These are phyloP conservation scores for Conticribra guillardii DNA, from an alignment of 108 stramenopile species.

Conservation along the genomic window DNA sequence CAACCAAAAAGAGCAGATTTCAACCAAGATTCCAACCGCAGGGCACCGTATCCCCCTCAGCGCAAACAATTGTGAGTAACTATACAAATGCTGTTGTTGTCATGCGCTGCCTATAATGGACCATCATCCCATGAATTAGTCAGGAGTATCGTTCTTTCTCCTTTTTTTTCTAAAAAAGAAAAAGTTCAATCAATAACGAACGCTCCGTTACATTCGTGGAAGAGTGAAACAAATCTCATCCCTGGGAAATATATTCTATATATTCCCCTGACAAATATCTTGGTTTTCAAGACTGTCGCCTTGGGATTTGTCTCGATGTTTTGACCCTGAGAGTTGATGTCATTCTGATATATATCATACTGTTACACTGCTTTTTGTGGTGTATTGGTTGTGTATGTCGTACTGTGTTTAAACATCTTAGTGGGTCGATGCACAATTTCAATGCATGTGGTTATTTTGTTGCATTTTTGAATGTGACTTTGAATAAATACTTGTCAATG, in stretches of 20 bases:
- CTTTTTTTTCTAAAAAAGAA: too few relatives aligned
- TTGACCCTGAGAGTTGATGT: conserved; percentile 56
- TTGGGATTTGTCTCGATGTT: conserved; percentile 31
- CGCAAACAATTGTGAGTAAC: too few relatives aligned
- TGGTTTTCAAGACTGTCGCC: not conserved
- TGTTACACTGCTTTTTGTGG: conserved; percentile 1
- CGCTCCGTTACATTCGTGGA: conserved; percentile 51
- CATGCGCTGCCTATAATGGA: too few relatives aligned
- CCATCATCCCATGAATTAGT: conserved; percentile 52
- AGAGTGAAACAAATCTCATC: conserved; percentile 34
- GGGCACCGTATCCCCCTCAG: too few relatives aligned
- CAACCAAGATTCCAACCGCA: too few relatives aligned
- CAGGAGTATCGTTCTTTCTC: conserved; percentile 37
- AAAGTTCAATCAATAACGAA: conserved; percentile 34
- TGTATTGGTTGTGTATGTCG: too few relatives aligned
- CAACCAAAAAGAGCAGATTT: too few relatives aligned
- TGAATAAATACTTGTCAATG: not conserved
- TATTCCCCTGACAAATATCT: not conserved
- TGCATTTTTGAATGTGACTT: not conserved
- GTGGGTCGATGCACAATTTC: conserved; percentile 46
- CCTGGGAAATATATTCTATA: not conserved
- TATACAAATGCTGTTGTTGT: too few relatives aligned
- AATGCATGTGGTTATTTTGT: not conserved
- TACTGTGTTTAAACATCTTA: conserved; percentile 40
- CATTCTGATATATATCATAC: conserved; percentile 5